Evolutionary conservation across 495 filamentous ascomycete genomes (phyloP).

Genomic region (Pyronema omphalodes): DNA sequence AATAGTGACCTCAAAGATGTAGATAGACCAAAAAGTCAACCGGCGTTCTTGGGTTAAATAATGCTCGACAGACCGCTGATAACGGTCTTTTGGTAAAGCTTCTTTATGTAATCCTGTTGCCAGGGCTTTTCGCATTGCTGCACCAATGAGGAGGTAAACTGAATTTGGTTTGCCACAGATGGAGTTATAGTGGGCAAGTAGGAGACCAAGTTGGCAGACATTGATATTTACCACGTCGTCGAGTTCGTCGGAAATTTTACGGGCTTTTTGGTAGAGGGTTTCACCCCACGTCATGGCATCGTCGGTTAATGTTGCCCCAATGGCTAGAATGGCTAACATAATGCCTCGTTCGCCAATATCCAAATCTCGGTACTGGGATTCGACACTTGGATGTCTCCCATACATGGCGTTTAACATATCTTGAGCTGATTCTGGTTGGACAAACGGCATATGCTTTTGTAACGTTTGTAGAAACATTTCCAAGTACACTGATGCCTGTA

Average conservation of each 20-base stretch:
- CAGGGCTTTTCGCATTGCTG: slow-evolving; percentile 4
- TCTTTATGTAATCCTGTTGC: slow-evolving; percentile 3
- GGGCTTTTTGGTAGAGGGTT: not conserved
- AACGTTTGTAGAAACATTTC: not conserved
- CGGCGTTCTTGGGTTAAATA: not conserved
- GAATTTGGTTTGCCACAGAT: not conserved
- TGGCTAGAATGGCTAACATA: not conserved
- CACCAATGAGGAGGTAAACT: slow-evolving; percentile 1
- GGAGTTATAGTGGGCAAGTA: not conserved
- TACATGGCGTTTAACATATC: not conserved
- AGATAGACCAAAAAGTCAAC: slow-evolving; percentile 4
- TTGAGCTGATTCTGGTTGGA: not conserved
- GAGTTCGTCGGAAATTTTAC: not conserved
- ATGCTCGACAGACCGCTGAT: not conserved
- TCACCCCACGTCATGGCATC: not conserved
- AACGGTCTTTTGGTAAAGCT: not conserved
- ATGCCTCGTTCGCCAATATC: slow-evolving; percentile 2
- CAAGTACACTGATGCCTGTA: not conserved
- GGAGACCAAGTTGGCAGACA: not conserved
- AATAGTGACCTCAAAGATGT: slow-evolving; percentile 2
- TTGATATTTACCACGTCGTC: slow-evolving; percentile 2
- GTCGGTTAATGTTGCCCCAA: slow-evolving; percentile 1
- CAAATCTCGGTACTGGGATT: not conserved
- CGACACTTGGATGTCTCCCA: not conserved
- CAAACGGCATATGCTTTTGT: slow-evolving; percentile 3